Percentiles rank a stretch among this genome's conserved stretches.
Evolutionary conservation across 805 yeast species (phyloP).

Genomic region (Tetrapisispora namnaoensis): DNA sequence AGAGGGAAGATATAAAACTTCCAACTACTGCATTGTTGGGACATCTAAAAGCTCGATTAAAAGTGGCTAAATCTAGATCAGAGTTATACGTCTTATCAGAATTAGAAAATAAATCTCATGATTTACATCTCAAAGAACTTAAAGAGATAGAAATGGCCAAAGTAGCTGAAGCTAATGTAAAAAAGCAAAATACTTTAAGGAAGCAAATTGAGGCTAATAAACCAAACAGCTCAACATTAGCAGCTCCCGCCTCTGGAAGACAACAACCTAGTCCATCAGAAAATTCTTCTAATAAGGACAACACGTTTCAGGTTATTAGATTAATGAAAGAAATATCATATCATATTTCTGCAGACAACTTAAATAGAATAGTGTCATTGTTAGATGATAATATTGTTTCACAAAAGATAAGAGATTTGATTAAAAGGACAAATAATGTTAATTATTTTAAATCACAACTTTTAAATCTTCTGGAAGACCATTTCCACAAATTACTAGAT

Average conservation of each 20-base stretch:
- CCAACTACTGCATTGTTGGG: conserved; percentile 68
- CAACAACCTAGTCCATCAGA: background rate
- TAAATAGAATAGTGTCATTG: conserved; percentile 8
- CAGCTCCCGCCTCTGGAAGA: conserved; percentile 1
- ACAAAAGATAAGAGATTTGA: conserved; percentile 3
- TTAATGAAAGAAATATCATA: conserved; percentile 15
- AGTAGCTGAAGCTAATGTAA: conserved; percentile 13
- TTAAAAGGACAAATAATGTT: background rate
- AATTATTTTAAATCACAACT: background rate
- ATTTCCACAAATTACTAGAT: background rate
- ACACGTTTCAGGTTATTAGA: conserved; percentile 11
- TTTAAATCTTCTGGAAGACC: background rate
- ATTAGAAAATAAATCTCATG: conserved; percentile 11
- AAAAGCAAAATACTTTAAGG: conserved; percentile 17
- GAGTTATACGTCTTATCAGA: conserved; percentile 42
- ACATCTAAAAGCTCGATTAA: conserved; percentile 46
- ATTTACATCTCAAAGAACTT: conserved; percentile 9
- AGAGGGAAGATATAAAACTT: conserved; percentile 70
- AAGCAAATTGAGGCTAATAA: conserved; percentile 11
- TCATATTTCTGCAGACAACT: conserved; percentile 10
- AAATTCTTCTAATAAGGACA: background rate
- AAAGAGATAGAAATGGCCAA: conserved; percentile 16
- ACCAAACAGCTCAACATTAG: conserved; percentile 5
- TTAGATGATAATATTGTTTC: conserved; percentile 9
- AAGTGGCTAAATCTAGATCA: conserved; percentile 42